phyloP scores from a whole-genome alignment of 345 rosid genomes.

The Erucastrum elatum region DNA sequence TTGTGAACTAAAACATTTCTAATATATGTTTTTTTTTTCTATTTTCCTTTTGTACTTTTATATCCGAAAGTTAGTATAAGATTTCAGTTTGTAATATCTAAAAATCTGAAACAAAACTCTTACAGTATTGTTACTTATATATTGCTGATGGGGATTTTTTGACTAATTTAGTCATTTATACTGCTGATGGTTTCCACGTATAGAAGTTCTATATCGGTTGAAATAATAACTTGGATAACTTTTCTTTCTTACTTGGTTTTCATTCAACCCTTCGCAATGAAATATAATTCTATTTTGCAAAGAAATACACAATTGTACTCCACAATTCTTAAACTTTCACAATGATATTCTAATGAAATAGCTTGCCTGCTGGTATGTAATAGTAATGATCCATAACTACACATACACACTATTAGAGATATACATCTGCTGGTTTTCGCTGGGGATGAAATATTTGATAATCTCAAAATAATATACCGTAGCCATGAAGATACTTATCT shows the following conservation, averaged over 20 bases:
- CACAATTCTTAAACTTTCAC: neutral
- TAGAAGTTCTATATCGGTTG: neutral
- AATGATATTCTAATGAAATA: neutral
- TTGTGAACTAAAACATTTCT: neutral
- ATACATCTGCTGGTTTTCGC: neutral
- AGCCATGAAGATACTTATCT: neutral
- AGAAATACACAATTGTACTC: neutral
- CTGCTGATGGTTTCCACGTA: neutral
- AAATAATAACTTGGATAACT: neutral
- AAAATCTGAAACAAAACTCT: neutral
- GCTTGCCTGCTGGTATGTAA: neutral
- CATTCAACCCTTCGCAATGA: neutral
- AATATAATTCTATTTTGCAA: neutral
- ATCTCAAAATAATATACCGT: neutral
- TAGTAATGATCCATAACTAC: neutral
- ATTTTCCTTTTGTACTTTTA: neutral
- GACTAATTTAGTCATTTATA: no score
- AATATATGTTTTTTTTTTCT: neutral
- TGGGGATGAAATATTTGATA: neutral
- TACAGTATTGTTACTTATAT: neutral
- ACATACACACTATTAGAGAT: neutral
- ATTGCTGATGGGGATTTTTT: no score
- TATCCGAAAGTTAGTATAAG: neutral
- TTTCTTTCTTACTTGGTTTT: neutral
- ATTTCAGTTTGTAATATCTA: neutral